Evolutionary conservation across 805 yeast species (phyloP).

Genomic region (Lipomyces sp.): DNA sequence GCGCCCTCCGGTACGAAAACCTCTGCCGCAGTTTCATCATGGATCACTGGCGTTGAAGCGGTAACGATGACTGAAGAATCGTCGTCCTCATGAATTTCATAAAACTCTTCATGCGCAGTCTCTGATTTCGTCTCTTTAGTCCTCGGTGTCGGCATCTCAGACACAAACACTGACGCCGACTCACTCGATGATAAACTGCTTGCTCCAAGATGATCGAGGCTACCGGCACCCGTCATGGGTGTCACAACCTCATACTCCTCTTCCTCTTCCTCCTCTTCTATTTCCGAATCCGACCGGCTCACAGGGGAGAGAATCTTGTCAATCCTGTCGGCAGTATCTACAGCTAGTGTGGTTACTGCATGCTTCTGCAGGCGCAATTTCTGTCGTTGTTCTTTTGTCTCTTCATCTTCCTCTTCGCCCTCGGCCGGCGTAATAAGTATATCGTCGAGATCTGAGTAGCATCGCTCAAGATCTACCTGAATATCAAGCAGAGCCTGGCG

Average conservation of each 20-base stretch:
- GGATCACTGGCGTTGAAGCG: slow-evolving; percentile 23
- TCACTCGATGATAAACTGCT: slow-evolving; percentile 6
- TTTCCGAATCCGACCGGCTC: slow-evolving; percentile 27
- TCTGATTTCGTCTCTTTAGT: not conserved
- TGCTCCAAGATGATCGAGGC: not conserved
- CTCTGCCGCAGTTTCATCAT: slow-evolving; percentile 16
- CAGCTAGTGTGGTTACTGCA: slow-evolving; percentile 39
- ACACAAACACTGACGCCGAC: not conserved
- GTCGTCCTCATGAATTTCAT: slow-evolving; percentile 26
- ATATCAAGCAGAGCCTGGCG: slow-evolving; percentile 24
- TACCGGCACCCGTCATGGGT: not conserved
- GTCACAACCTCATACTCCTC: slow-evolving; percentile 21
- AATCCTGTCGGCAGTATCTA: slow-evolving; percentile 40
- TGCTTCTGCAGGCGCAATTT: slow-evolving; percentile 37
- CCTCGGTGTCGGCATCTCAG: slow-evolving; percentile 1
- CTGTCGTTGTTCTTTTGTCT: slow-evolving; percentile 18
- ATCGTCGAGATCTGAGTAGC: slow-evolving; percentile 40
- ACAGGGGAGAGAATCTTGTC: slow-evolving; percentile 36
- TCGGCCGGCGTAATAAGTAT: slow-evolving; percentile 29
- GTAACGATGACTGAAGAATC: slow-evolving; percentile 26
- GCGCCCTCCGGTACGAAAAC: slow-evolving; percentile 29
- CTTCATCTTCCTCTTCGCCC: slow-evolving; percentile 27
- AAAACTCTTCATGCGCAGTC: slow-evolving; percentile 5
- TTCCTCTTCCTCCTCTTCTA: slow-evolving; percentile 12
- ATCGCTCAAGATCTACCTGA: slow-evolving; percentile 37